Evolutionary conservation across 75 land plant species (phyloP), one percentile per base, ranked within the genome.

Genomic region (Pinus albicaulis): DNA sequence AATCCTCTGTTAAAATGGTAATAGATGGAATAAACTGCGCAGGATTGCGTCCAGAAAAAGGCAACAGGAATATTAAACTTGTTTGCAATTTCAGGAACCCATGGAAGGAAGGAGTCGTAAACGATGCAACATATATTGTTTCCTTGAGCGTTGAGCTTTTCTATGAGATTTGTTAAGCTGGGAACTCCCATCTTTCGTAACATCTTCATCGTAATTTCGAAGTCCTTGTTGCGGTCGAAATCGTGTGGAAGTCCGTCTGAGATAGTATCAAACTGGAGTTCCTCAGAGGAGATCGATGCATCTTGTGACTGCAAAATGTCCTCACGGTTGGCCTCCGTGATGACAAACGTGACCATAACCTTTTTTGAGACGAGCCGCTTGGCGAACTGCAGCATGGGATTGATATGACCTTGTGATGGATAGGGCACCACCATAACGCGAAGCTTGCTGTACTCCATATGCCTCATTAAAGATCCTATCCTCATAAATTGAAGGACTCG

Each of bases 41-140:
- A 73, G 12, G 96, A 86, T 55, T 91, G 93, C 13, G 89, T 80
- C 93, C 93, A 91, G 57, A 91, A 82, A 79, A 86, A 62, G 28
- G 85, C 93, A 38, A 59, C 20, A 17, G 90, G 87, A 53, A 91
- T 38, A 1, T 78, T 74, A 5, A 84, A 48, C 3, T 73, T 75
- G 11, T 52, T 82, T 4, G 89, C 90, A 4, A 86, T 87, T 74
- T 84, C 87, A 31, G 77, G 74, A 17, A 71, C 89, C 93, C 91
- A 88, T 1, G 88, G 87, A 14, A 88, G 57, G 65, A 88, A 84
- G 3, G 87, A 79, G 65, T 86, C 88, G 76, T 80, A 80, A 56
- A 86, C 77, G 5, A 91, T 23, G 73, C 87, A 91, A 7, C 82
- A 64, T 13, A 91, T 87, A 0, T 85, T 86, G 5, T 78, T 64